Evolutionary conservation across 345 rosid genomes (phyloP).

Genomic region (Capsella bursapastoris): DNA sequence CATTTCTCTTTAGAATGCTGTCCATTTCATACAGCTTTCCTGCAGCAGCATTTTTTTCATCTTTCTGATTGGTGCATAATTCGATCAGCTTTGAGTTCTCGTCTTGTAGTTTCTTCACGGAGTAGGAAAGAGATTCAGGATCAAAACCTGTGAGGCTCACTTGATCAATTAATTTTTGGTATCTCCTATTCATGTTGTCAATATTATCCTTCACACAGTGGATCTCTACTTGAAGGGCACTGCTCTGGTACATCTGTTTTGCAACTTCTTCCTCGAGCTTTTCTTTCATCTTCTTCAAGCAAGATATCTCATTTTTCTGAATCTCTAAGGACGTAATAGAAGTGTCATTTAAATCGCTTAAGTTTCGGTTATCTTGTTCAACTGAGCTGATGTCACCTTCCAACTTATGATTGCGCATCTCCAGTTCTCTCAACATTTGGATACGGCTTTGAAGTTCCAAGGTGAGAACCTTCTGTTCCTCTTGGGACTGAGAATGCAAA

Average conservation of each 20-base stretch:
- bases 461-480: conserved; percentile 72
- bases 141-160: conserved; percentile 68
- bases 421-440: conserved; percentile 61
- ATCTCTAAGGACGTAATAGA: conserved; percentile 51
- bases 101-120: conserved; percentile 67
- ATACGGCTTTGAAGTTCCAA: conserved; percentile 64
- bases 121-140: conserved; percentile 55
- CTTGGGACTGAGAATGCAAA: conserved; percentile 61
- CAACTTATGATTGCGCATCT: conserved; percentile 55
- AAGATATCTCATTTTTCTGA: conserved; percentile 57
- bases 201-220: conserved; percentile 68
- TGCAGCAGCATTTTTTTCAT: conserved; percentile 46
- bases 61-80: conserved; percentile 49
- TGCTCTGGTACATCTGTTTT: conserved; percentile 62
- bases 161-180: conserved; percentile 61
- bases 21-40: conserved; percentile 40
- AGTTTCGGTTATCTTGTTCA: conserved; percentile 55
- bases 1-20: conserved; percentile 57
- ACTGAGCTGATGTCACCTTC: conserved; percentile 57
- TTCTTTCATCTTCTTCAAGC: conserved; percentile 69
- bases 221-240: conserved; percentile 76
- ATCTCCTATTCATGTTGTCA: conserved; percentile 58
- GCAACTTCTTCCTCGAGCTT: conserved; percentile 79
- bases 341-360: conserved; percentile 54
- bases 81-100: conserved; percentile 70